Base-by-base conservation (phyloP, 495 filamentous ascomycete genomes). In the Letharia columbiana region DNA sequence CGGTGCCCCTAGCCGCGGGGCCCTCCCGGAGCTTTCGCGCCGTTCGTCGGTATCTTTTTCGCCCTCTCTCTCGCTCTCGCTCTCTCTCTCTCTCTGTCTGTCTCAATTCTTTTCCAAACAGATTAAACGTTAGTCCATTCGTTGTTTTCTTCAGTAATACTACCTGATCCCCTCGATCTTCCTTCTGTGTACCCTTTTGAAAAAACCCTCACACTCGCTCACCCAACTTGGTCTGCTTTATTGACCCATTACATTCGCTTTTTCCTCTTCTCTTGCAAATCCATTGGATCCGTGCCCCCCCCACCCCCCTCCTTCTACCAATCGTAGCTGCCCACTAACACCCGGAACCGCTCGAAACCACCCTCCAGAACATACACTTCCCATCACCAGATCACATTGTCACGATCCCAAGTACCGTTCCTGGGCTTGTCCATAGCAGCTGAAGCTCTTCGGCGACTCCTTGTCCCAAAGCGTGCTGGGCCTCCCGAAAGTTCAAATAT, bases 291-390 rank as follows among this genome's bases (percentile, higher is more conserved):
- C 40, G 23, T 39, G 33, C 20, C 5, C 63, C 37, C 50, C 50
- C 63, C 44, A n/a, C 44, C 54, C 49, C 23, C n/a, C 45, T 4
- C 37, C 23, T 17, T 18, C 50, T 33, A 10, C 54, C 54, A 57
- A 57, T 60, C 63, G 42, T 42, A 17, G 5, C n/a, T 45, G 44
- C 44, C 57, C 56, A 65, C 54, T 60, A 65, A 45, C 40, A 12
- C 17, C 58, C 54, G 20, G 13, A 65, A 58, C 33, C 63, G 56
- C 63, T 65, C 56, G 56, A 65, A 28, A 65, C 44, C 42, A 65
- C 54, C n/a, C 63, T 28, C 10, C 54, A 65, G 56, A 50, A 20
- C 33, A 3, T 37, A 37, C 13, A 2, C 54, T 47, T 59, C 28
- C 20, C 33, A 45, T 58, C 54, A 65, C 41, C 50, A 65, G 56